phyloP scores from a whole-genome alignment of 768 basidiomycete genomes.

The Boletus pseudo-olivaceus region DNA sequence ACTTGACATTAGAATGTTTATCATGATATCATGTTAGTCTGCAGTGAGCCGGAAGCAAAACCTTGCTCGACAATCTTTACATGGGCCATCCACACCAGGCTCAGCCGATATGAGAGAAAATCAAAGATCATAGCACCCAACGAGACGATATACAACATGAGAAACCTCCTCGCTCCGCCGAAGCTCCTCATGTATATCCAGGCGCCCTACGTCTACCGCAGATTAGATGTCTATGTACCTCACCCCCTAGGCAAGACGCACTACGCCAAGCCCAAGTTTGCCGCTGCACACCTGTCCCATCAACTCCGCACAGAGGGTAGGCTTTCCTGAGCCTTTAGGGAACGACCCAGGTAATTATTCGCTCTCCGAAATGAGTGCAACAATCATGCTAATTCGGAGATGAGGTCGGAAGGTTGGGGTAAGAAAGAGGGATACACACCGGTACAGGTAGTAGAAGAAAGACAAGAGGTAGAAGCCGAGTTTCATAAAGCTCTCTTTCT shows the following conservation, averaged over 20 bases:
- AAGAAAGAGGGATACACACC: constrained; percentile 45
- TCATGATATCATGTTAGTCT: background rate
- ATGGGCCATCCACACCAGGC: background rate
- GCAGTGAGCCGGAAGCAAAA: background rate
- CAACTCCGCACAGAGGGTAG: background rate
- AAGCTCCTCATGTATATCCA: constrained; percentile 12
- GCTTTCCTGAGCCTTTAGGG: background rate
- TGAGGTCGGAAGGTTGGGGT: background rate
- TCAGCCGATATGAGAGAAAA: background rate
- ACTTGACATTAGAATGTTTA: too few relatives aligned
- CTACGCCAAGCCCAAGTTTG: background rate
- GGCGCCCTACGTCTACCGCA: constrained; percentile 7
- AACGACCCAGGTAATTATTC: constrained; percentile 37
- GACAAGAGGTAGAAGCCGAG: constrained; percentile 90
- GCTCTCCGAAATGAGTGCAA: constrained; percentile 79
- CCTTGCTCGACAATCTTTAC: background rate
- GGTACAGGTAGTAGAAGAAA: constrained; percentile 89
- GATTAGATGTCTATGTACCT: constrained; percentile 19
- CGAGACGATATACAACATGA: constrained; percentile 18
- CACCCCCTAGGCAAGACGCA: constrained; percentile 5
- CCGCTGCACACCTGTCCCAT: background rate
- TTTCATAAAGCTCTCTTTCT: constrained; percentile 95
- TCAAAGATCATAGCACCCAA: constrained; percentile 20
- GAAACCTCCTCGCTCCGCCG: constrained; percentile 2
- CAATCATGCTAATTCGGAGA: constrained; percentile 67